phyloP scores from a whole-genome alignment of 345 rosid species.

The Aethionema arabicum region DNA sequence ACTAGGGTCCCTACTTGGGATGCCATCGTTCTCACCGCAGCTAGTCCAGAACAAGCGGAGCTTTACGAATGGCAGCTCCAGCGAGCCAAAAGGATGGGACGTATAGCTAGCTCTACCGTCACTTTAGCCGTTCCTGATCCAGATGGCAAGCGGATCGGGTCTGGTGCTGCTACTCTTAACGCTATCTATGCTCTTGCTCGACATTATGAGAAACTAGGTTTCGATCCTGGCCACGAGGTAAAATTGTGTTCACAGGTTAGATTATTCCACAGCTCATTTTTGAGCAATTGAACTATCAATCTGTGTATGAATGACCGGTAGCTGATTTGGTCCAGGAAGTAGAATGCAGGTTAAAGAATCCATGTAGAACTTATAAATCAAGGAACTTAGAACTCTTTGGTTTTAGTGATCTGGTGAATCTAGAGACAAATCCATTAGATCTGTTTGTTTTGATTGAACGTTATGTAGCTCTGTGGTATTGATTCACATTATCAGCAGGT shows the following conservation, averaged over 20 bases:
- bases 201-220: slow-evolving; percentile 45
- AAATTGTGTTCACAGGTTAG: slow-evolving; percentile 10
- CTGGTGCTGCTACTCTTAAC: slow-evolving; percentile 96
- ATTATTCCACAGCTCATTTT: background rate
- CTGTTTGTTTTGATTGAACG: slow-evolving; percentile 19
- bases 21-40: slow-evolving; percentile 89
- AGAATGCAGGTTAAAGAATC: too few relatives aligned
- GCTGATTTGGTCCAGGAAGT: background rate
- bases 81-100: slow-evolving; percentile 79
- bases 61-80: slow-evolving; percentile 90
- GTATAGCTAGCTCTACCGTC: slow-evolving; percentile 77
- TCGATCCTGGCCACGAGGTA: slow-evolving; percentile 43
- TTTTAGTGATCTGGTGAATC: slow-evolving; percentile 12
- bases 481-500: slow-evolving; percentile 44
- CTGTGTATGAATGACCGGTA: slow-evolving; percentile 5
- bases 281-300: background rate
- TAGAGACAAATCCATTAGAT: slow-evolving; percentile 12
- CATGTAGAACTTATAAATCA: background rate
- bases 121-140: slow-evolving; percentile 92
- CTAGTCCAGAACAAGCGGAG: slow-evolving; percentile 95
- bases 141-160: slow-evolving; percentile 85
- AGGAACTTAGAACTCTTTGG: slow-evolving; percentile 4
- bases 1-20: slow-evolving; percentile 95
- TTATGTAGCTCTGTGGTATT: background rate
- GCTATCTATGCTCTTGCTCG: slow-evolving; percentile 71